Conservation (phyloP, 495 filamentous ascomycete genomes). For the Annulohypoxylon bovei region DNA sequence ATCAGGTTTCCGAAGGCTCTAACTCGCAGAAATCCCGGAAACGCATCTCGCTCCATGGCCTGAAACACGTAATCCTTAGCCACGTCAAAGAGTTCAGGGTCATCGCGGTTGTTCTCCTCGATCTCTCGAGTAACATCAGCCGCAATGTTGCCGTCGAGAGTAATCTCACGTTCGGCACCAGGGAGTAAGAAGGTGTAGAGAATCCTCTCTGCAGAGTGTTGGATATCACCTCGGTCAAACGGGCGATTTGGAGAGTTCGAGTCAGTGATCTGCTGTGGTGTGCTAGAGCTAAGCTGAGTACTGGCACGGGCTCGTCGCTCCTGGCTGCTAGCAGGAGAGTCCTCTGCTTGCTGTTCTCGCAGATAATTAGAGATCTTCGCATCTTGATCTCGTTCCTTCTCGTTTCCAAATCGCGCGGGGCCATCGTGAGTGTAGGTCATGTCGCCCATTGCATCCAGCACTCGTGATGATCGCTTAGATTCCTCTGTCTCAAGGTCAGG, state of each 20-base stretch:
- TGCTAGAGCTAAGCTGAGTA: conserved; percentile 62
- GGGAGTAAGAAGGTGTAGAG: conserved; percentile 94
- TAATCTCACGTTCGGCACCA: conserved; percentile 93
- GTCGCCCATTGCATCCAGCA: conserved; percentile 77
- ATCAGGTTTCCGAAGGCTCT: conserved; percentile 96
- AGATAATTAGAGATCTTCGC: conserved; percentile 90
- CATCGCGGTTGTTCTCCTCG: conserved; percentile 88
- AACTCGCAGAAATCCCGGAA: conserved; percentile 92
- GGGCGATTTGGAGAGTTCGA: conserved; percentile 85
- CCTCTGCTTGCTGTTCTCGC: conserved; percentile 70
- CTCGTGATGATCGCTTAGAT: conserved; percentile 83
- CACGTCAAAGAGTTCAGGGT: conserved; percentile 95
- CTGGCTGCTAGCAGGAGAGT: conserved; percentile 76
- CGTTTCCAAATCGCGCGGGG: conserved; percentile 57
- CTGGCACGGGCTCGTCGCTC: conserved; percentile 74
- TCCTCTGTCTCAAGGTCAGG: conserved; percentile 85
- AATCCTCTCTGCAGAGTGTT: conserved; percentile 95
- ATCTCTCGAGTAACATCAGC: conserved; percentile 82
- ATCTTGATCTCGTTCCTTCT: conserved; percentile 75
- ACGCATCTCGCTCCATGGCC: conserved; percentile 98
- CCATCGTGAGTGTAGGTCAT: conserved; percentile 67
- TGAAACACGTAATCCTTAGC: conserved; percentile 99
- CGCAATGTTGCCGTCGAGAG: conserved; percentile 85
- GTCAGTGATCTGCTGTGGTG: conserved; percentile 64
- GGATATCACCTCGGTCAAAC: conserved; percentile 84